Base-by-base conservation (phyloP, 345 rosid species). In the Erysimum cheiranthoides region DNA sequence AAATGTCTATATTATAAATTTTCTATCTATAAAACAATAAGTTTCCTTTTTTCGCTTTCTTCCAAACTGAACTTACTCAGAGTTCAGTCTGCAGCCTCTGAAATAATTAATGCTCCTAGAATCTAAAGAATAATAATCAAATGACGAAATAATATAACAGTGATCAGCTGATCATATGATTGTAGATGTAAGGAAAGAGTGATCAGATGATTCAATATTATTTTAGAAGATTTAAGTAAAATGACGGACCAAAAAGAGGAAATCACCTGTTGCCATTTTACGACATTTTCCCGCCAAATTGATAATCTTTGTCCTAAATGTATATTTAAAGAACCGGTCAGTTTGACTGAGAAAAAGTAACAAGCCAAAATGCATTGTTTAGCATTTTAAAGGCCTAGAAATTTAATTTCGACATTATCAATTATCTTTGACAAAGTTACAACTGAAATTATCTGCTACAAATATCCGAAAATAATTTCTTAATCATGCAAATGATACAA, bases 21-120 rank as follows among this genome's bases (percentile, higher is more conserved):
- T 6, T 59, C 49, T 39, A 10, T 21, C 25, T 6, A 5, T 13
- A 51, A 14, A 59, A 46, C 5, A 27, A 27, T 35, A 17, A 51
- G 69, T 60, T 50, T 39, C 79, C 69, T 10, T 61, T 49, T 78
- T 49, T 16, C 46, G 73, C 81, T 56, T 64, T 71, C 82, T 80
- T 78, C 74, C 60, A 66, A 73, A 78, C 85, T 77, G 79, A 65
- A 72, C 62, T 42, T 51, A 61, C 75, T 73, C 80, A 76, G 82
- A 74, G 75, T 63, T 82, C 80, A 77, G 84, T 72, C 75, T 78
- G 68, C 46, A 49, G 40, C 49, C 35, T 57, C 71, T 77, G 57
- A 68, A 60, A 68, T 64, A 77, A 16, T 71, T 39, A 77, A 77
- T 77, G 81, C 73, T 47, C 73, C 35, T 14, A 78, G 68, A 71